A percentile compares a stretch with the other conserved stretches of the same genome.
Evolutionary conservation across 1,284 basidiomycete genomes (phyloP).

Genomic region (Trametes hirsuta): DNA sequence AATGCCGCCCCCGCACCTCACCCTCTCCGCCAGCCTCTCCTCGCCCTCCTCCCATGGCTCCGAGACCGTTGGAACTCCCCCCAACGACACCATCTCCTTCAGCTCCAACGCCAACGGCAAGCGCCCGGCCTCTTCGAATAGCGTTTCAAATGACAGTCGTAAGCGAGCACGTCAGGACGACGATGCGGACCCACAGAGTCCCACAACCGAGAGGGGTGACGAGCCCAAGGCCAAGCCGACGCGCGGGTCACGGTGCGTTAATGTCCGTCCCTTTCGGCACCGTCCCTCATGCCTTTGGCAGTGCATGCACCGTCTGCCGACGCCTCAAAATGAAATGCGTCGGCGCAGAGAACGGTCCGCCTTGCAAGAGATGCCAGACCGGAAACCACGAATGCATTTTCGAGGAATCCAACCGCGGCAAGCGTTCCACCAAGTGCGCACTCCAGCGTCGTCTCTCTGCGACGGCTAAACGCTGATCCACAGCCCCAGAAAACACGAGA

Average conservation of each 20-base stretch:
- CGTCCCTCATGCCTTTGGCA: conserved; percentile 34
- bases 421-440: conserved; percentile 83
- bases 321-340: conserved; percentile 99
- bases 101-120: conserved; percentile 63
- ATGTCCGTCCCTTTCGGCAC: conserved; percentile 5
- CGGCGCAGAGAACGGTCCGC: conserved; percentile 89
- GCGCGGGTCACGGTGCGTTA: conserved; percentile 77
- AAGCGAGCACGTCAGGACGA: conserved; percentile 60
- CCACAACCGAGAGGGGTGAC: conserved; percentile 56
- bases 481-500: conserved; percentile 79
- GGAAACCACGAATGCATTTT: conserved; percentile 93
- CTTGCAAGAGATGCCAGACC: conserved; percentile 83
- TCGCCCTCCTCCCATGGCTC: conserved; percentile 75
- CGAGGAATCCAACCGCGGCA: conserved; percentile 93
- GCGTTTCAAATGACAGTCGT: conserved; percentile 44
- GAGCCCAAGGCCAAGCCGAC: conserved; percentile 84
- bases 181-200: conserved; percentile 46
- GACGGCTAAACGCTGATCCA: conserved; percentile 33
- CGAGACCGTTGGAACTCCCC: conserved; percentile 72
- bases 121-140: conserved; percentile 58
- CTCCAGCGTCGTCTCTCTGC: not conserved
- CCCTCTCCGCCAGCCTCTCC: conserved; percentile 36
- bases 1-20: conserved; percentile 33
- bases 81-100: conserved; percentile 60
- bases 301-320: conserved; percentile 93